A percentile compares a stretch with the other conserved stretches of the same genome.
These are phyloP conservation scores for Serendipita sp. DNA, from an alignment of 768 basidiomycete genomes.

Conservation along the genomic window DNA sequence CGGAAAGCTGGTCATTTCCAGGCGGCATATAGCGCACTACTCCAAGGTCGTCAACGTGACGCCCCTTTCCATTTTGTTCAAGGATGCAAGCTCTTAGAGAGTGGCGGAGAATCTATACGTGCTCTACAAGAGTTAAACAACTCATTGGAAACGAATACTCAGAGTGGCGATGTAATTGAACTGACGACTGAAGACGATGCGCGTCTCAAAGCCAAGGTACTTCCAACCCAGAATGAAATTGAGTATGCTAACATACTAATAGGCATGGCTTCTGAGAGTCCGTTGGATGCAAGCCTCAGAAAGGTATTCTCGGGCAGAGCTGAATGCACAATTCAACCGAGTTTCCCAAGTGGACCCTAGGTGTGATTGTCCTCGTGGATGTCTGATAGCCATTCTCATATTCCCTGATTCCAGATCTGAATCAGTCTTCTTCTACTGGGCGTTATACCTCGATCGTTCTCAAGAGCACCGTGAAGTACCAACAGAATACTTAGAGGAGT, in stretches of 20 bases:
- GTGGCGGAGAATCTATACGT: slow-evolving; percentile 59
- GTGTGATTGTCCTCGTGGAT: slow-evolving; percentile 16
- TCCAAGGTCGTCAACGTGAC: slow-evolving; percentile 69
- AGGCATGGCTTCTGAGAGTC: slow-evolving; percentile 70
- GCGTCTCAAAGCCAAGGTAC: slow-evolving; percentile 57
- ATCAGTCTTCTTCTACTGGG: slow-evolving; percentile 71
- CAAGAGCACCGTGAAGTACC: slow-evolving; percentile 10
- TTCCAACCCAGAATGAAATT: slow-evolving; percentile 6
- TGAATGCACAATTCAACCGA: slow-evolving; percentile 35
- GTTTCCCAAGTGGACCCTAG: slow-evolving; percentile 21
- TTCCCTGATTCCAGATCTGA: slow-evolving; percentile 44
- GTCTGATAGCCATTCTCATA: neutral
- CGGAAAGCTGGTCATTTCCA: slow-evolving; percentile 91
- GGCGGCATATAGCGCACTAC: slow-evolving; percentile 88
- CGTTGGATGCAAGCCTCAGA: slow-evolving; percentile 90
- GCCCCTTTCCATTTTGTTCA: slow-evolving; percentile 73
- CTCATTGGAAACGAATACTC: slow-evolving; percentile 23
- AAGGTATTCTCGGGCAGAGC: slow-evolving; percentile 49
- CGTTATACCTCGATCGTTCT: slow-evolving; percentile 61
- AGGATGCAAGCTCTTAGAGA: slow-evolving; percentile 72
- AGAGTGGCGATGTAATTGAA: slow-evolving; percentile 31
- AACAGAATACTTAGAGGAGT: neutral
- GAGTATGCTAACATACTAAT: neutral
- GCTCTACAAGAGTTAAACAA: slow-evolving; percentile 80
- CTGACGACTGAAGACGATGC: slow-evolving; percentile 40